Percentiles rank a stretch among this genome's conserved stretches.
phyloP scores from a whole-genome alignment of 768 basidiomycete genomes.

The Lactarius deliciosus region DNA sequence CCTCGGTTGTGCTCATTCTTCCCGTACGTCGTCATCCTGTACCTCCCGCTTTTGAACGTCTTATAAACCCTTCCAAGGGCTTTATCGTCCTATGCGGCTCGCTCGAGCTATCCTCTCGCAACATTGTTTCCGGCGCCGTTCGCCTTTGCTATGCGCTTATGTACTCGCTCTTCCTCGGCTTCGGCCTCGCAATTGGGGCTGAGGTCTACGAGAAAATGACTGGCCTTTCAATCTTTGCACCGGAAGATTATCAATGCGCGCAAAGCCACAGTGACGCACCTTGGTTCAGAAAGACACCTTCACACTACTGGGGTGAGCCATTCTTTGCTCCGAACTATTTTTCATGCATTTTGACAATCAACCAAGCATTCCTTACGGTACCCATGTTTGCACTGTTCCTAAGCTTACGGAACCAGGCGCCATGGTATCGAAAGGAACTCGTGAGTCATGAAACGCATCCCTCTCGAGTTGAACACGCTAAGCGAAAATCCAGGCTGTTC shows the following conservation, averaged over 20 bases:
- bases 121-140: constrained; percentile 83
- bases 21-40: constrained; percentile 47
- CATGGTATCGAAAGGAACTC: constrained; percentile 55
- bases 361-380: constrained; percentile 63
- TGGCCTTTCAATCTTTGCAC: constrained; percentile 42
- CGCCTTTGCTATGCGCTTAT: constrained; percentile 76
- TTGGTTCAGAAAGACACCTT: constrained; percentile 76
- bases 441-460: constrained; percentile 37
- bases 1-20: constrained; percentile 76
- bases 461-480: background rate
- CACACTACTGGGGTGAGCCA: constrained; percentile 63
- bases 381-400: constrained; percentile 68
- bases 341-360: background rate
- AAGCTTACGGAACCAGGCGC: constrained; percentile 64
- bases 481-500: constrained; percentile 39
- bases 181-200: constrained; percentile 80
- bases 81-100: constrained; percentile 71
- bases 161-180: constrained; percentile 76
- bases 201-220: constrained; percentile 63
- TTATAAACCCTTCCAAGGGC: constrained; percentile 39
- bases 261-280: constrained; percentile 57
- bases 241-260: constrained; percentile 61
- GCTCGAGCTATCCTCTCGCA: constrained; percentile 76
- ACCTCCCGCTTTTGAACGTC: background rate
- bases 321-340: background rate